Percentiles rank a stretch among this genome's conserved stretches.
These are phyloP conservation scores for Fragaria vesca DNA, from an alignment of 306 rosid genomes.

Conservation along the genomic window DNA sequence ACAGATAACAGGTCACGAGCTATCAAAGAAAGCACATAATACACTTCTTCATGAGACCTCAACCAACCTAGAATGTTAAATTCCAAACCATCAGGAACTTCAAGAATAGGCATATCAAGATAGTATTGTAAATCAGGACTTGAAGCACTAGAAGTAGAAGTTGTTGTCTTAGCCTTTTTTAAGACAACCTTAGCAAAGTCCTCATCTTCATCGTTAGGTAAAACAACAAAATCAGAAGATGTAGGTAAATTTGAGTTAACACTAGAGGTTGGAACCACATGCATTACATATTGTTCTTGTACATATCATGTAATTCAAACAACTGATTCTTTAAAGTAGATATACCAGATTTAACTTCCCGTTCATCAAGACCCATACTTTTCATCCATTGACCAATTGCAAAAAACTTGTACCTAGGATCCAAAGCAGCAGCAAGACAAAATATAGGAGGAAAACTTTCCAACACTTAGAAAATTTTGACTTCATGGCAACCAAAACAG, in stretches of 20 bases:
- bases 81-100: not conserved
- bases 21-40: conserved; percentile 22
- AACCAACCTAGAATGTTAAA: conserved; percentile 29
- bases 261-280: not conserved
- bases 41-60: conserved; percentile 21
- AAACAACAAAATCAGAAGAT: not conserved
- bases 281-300: not conserved
- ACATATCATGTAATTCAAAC: not conserved
- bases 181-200: not conserved
- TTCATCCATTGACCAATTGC: not conserved
- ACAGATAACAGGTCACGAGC: conserved; percentile 22
- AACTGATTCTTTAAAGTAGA: too few relatives aligned
- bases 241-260: not conserved
- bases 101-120: not conserved
- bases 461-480: not conserved
- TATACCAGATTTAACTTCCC: too few relatives aligned
- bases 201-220: not conserved
- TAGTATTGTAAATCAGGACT: not conserved
- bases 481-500: not conserved
- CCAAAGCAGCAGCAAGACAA: not conserved
- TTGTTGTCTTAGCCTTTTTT: not conserved
- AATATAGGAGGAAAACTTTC: not conserved
- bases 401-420: not conserved
- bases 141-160: not conserved
- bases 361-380: not conserved